A percentile compares a stretch with the other conserved stretches of the same genome.
Conservation (phyloP, 2,329 filamentous ascomycete species). For the Calonectria pseudoturangicola region DNA sequence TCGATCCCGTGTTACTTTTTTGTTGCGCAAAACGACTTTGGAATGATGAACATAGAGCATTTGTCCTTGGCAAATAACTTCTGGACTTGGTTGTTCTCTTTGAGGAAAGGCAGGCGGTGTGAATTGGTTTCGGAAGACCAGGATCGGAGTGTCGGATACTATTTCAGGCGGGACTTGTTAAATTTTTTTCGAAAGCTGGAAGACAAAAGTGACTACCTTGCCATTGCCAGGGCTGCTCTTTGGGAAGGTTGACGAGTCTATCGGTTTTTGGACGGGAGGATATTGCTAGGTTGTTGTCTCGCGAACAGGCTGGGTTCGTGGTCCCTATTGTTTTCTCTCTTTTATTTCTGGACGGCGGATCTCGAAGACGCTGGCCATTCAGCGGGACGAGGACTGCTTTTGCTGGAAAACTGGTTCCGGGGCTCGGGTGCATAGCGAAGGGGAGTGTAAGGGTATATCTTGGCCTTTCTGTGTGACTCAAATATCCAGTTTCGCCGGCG, state of each 20-base stretch:
- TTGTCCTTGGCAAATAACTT: constrained; percentile 66
- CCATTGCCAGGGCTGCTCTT: constrained; percentile 58
- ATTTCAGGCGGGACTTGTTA: constrained; percentile 61
- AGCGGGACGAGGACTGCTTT: constrained; percentile 57
- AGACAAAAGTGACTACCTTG: constrained; percentile 64
- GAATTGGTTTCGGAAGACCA: constrained; percentile 62
- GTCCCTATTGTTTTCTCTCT: constrained; percentile 36
- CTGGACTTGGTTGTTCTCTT: constrained; percentile 65
- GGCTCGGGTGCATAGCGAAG: constrained; percentile 66
- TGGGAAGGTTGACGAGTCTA: constrained; percentile 55
- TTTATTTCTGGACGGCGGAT: constrained; percentile 34
- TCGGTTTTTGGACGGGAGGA: constrained; percentile 54
- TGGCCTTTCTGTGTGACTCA: constrained; percentile 61
- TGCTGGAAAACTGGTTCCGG: constrained; percentile 65
- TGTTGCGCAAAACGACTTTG: constrained; percentile 60
- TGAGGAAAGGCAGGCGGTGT: constrained; percentile 60
- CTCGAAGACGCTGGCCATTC: constrained; percentile 35
- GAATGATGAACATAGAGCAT: constrained; percentile 67
- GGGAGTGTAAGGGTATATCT: constrained; percentile 64
- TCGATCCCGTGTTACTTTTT: constrained; percentile 53
- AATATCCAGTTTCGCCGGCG: constrained; percentile 57
- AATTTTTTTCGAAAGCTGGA: constrained; percentile 60
- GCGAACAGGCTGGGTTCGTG: constrained; percentile 32
- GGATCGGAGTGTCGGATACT: constrained; percentile 63
- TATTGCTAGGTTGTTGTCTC: constrained; percentile 55